Percentiles rank a stretch among this genome's conserved stretches.
Conservation (phyloP, 1,284 basidiomycete genomes). For the Taiwanofungus camphoratus region DNA sequence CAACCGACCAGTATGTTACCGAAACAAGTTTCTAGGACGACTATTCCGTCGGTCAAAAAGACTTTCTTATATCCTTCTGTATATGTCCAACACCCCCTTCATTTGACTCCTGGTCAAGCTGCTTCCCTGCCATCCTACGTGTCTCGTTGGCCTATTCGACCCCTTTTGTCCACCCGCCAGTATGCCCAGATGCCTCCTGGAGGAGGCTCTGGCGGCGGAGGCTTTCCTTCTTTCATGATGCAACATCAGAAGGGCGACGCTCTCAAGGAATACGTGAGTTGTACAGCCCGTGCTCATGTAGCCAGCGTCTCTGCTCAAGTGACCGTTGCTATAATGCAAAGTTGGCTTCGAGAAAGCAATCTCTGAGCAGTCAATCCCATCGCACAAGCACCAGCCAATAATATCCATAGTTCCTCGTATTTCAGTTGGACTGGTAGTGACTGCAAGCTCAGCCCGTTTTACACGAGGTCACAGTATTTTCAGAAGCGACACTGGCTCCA, state of each 20-base stretch:
- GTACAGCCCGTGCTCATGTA: neutral
- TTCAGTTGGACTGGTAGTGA: no score
- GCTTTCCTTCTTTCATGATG: constrained; percentile 51
- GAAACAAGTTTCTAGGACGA: no score
- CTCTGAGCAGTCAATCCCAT: no score
- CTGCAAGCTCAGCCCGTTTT: no score
- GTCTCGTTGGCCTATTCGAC: neutral
- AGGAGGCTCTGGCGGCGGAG: constrained; percentile 42
- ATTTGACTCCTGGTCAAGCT: neutral
- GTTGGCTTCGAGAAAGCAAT: no score
- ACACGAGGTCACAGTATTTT: no score
- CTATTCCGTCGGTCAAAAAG: neutral
- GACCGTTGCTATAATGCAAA: no score
- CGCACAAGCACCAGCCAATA: no score
- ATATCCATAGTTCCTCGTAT: no score
- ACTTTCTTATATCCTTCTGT: neutral
- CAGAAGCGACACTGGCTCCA: no score
- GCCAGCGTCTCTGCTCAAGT: constrained; percentile 6
- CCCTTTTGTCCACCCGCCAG: constrained; percentile 11
- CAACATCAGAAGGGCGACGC: constrained; percentile 73
- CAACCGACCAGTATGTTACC: no score
- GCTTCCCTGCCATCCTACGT: no score
- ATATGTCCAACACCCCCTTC: constrained; percentile 4
- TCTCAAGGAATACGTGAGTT: constrained; percentile 75
- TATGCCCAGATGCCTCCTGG: constrained; percentile 32